These are phyloP conservation scores for Talaromyces piceae DNA, from an alignment of 2,329 filamentous ascomycete species.

Conservation along the genomic window DNA sequence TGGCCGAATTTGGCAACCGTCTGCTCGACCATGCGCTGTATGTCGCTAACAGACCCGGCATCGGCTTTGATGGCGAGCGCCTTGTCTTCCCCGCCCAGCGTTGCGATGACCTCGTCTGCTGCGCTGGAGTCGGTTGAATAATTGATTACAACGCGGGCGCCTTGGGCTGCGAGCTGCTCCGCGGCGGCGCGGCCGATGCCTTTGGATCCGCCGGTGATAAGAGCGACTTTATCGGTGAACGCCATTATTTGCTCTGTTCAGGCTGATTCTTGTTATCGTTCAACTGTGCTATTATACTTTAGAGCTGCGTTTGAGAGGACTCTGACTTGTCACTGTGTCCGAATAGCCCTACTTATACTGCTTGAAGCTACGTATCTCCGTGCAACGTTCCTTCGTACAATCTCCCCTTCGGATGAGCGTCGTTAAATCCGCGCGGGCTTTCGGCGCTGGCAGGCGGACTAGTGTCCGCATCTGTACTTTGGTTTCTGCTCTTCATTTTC, in stretches of 20 bases:
- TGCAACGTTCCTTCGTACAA: too few relatives aligned
- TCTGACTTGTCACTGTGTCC: neutral
- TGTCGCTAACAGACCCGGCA: slow-evolving; percentile 39
- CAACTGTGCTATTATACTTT: neutral
- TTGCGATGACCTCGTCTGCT: slow-evolving; percentile 46
- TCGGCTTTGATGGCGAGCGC: slow-evolving; percentile 52
- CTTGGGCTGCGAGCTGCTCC: slow-evolving; percentile 29
- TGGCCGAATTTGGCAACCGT: slow-evolving; percentile 46
- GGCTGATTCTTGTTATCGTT: neutral
- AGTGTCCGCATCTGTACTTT: neutral
- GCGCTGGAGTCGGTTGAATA: slow-evolving; percentile 51
- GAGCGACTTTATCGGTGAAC: slow-evolving; percentile 24
- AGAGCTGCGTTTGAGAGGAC: neutral
- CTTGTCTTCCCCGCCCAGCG: slow-evolving; percentile 39
- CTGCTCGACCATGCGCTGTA: slow-evolving; percentile 44
- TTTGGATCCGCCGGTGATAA: slow-evolving; percentile 36
- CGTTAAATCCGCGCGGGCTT: neutral
- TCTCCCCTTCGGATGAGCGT: neutral
- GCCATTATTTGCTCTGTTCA: slow-evolving; percentile 14
- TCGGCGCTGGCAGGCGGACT: neutral
- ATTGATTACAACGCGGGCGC: slow-evolving; percentile 43
- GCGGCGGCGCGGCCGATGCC: slow-evolving; percentile 37
- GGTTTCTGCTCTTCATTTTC: too few relatives aligned
- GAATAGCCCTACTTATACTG: neutral
- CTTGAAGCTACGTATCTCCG: too few relatives aligned